Conservation (phyloP, 1,139 yeast genomes). For the Yarrowia galli region DNA sequence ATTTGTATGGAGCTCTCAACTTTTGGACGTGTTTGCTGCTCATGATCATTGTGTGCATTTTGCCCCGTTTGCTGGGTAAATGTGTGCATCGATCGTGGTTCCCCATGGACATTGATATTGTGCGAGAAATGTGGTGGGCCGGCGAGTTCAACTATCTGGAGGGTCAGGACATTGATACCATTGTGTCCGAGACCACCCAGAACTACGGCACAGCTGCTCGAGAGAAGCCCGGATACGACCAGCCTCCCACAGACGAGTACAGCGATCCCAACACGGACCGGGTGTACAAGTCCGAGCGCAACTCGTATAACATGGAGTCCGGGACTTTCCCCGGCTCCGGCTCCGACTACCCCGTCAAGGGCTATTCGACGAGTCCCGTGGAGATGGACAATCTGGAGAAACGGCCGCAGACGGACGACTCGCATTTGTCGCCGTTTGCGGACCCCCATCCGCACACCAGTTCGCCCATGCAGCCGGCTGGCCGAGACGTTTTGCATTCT, state of each 20-base stretch:
- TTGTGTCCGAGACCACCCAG: constrained; percentile 27
- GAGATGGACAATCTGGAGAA: constrained; percentile 31
- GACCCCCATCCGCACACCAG: constrained; percentile 9
- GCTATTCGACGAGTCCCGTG: constrained; percentile 27
- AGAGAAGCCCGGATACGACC: constrained; percentile 20
- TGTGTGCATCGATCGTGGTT: constrained; percentile 64
- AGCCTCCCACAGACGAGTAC: constrained; percentile 21
- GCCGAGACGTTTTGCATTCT: constrained; percentile 33
- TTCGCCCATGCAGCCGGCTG: constrained; percentile 32
- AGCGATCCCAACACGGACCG: constrained; percentile 27
- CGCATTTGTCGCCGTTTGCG: constrained; percentile 31
- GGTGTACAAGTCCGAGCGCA: constrained; percentile 16
- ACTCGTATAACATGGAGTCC: constrained; percentile 34
- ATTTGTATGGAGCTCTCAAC: constrained; percentile 71
- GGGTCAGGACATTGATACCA: constrained; percentile 14
- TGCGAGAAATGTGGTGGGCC: constrained; percentile 65
- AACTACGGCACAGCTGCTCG: constrained; percentile 17
- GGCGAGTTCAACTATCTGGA: constrained; percentile 42
- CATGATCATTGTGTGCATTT: constrained; percentile 72
- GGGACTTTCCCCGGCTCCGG: constrained; percentile 6
- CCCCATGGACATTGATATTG: constrained; percentile 85
- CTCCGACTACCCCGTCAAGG: constrained; percentile 28
- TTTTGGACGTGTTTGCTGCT: constrained; percentile 86
- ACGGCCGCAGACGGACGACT: constrained; percentile 15
- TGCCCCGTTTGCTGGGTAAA: constrained; percentile 79